Evolutionary conservation across 2,329 filamentous ascomycete genomes (phyloP).

Genomic region (Trichoderma endophyticum): DNA sequence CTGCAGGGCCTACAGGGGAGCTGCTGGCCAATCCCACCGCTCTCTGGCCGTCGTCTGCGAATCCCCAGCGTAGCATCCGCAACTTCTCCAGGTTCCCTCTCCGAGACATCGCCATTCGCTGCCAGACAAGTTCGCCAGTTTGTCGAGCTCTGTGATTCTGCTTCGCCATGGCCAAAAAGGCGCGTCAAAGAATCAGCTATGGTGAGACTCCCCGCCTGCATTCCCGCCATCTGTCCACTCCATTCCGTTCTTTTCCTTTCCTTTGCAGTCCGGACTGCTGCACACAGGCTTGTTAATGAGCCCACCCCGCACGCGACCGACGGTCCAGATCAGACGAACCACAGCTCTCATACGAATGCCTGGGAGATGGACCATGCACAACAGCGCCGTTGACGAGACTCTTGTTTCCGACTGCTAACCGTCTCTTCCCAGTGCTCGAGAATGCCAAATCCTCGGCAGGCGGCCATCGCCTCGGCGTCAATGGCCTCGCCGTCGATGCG

Average conservation of each 20-base stretch:
- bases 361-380: background rate
- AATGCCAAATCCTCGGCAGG: slow-evolving; percentile 59
- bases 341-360: background rate
- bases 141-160: background rate
- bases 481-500: slow-evolving; percentile 84
- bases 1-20: slow-evolving; percentile 16
- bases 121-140: slow-evolving; percentile 10
- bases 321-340: background rate
- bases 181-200: slow-evolving; percentile 68
- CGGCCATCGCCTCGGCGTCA: slow-evolving; percentile 90
- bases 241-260: background rate
- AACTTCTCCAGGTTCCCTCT: background rate
- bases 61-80: slow-evolving; percentile 14
- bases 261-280: background rate
- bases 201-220: slow-evolving; percentile 42
- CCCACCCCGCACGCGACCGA: slow-evolving; percentile 20
- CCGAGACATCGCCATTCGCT: slow-evolving; percentile 10
- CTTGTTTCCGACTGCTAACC: background rate
- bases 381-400: background rate
- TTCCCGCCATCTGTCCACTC: background rate
- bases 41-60: background rate
- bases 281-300: background rate
- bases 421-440: slow-evolving; percentile 49
- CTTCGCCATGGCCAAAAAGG: slow-evolving; percentile 60
- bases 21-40: slow-evolving; percentile 12